Base-by-base conservation (phyloP, 2,329 filamentous ascomycete species). In the Xylariaceae sp. region DNA sequence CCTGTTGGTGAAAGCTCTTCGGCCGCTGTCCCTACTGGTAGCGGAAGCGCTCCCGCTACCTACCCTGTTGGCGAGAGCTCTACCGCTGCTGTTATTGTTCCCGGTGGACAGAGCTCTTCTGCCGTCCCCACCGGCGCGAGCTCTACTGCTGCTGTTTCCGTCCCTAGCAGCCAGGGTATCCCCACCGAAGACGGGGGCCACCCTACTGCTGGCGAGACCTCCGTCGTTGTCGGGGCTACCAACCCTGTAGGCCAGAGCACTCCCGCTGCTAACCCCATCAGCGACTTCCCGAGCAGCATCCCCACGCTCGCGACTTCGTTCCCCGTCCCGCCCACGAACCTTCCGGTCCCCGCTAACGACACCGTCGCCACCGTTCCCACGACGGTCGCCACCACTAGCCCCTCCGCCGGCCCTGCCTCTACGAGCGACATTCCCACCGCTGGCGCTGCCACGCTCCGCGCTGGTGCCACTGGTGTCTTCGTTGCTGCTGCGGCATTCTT, bases 341-440 rank as follows among this genome's bases (percentile, higher is more conserved):
- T 29, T 53, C 56, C 32, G 32, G 5, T 34, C 32, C 11, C 19
- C 32, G 49, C 40, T 31, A 37, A 19, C 8, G 57, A 26, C 32
- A 37, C n/a, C 6, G 35, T 42, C 19, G 31, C 26, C 12, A 19
- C 19, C 19, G 19, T 19, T 19, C 19, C 19, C 19, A 34, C 32
- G 32, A 5, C 32, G 2, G 5, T 34, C 32, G 19, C 19, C 32
- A 48, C 40, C 34, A 37, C 11, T 6, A 58, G 35, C 32, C 30
- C n/a, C 6, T 35, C 49, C 19, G 31, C 26, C 12, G 39, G 51
- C 53, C 35, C 35, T 7, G 35, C 35, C 12, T 39, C 39, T n/a
- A 56, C 59, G 44, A 60, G 62, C 51, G 47, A 54, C 34, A 63
- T 65, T 32, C 53, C 62, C 26, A 63, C 63, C 8, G 65, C 56